phyloP scores from a whole-genome alignment of 805 yeast genomes.

The Pichia phayaonensis region DNA sequence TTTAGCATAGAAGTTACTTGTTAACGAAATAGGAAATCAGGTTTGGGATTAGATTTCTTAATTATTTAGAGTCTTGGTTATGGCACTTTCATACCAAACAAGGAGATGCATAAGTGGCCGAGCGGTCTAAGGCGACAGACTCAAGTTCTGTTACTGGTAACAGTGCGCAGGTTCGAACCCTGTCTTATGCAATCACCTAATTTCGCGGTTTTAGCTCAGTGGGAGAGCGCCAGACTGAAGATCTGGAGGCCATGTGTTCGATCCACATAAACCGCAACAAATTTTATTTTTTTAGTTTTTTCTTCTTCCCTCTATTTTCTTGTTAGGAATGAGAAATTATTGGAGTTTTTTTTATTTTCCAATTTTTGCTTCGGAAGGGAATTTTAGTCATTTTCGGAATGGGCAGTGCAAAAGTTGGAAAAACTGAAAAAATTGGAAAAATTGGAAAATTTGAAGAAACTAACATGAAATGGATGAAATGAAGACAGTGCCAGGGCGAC shows the following conservation, averaged over 20 bases:
- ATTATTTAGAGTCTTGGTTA: too few species aligned
- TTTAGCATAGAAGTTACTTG: too few species aligned
- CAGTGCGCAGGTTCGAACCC: neutral
- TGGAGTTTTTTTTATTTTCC: neutral
- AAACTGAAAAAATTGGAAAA: neutral
- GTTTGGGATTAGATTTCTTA: too few species aligned
- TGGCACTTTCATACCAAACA: neutral
- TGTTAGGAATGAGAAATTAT: too few species aligned
- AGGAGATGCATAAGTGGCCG: neutral
- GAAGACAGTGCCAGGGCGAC: neutral
- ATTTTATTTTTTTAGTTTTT: neutral
- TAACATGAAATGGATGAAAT: neutral
- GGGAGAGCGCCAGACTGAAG: constrained; percentile 21
- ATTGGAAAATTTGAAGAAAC: neutral
- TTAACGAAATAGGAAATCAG: too few species aligned
- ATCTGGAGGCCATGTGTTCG: constrained; percentile 20
- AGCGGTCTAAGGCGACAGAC: neutral
- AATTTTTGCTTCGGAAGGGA: neutral
- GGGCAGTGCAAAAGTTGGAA: neutral
- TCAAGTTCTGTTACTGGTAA: neutral
- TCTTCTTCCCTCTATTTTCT: too few species aligned
- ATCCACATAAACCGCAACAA: constrained; percentile 16
- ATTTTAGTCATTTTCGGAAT: neutral
- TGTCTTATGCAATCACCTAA: neutral
- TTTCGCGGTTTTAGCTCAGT: constrained; percentile 14